Percentiles rank a stretch among this genome's conserved stretches.
Conservation (phyloP, 2,329 filamentous ascomycete genomes). For the Ophiostoma australiae region DNA sequence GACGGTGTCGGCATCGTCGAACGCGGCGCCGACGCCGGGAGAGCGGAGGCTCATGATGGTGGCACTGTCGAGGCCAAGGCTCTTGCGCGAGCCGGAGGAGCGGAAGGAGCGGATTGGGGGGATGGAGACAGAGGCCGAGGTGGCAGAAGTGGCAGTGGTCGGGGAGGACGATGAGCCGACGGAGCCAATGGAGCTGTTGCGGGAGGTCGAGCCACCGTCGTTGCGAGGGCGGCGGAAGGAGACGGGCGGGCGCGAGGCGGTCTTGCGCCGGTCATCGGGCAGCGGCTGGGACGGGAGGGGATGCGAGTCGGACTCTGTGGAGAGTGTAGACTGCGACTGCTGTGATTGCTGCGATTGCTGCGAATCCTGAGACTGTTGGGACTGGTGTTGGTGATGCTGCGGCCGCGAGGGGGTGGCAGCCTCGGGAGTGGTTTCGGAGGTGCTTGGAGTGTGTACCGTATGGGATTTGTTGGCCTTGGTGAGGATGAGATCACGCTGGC, state of each 20-base stretch:
- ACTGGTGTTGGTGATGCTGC: background rate
- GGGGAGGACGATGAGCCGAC: constrained; percentile 6
- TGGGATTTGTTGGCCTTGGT: constrained; percentile 23
- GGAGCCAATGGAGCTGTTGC: constrained; percentile 16
- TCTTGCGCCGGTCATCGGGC: constrained; percentile 46
- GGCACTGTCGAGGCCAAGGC: constrained; percentile 43
- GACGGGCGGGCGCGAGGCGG: constrained; percentile 44
- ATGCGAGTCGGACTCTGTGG: background rate
- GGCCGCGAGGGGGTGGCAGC: background rate
- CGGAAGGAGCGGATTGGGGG: constrained; percentile 54
- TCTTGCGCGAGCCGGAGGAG: constrained; percentile 54
- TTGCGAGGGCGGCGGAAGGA: constrained; percentile 45
- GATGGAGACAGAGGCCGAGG: constrained; percentile 35
- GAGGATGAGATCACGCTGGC: constrained; percentile 46
- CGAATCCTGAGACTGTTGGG: background rate
- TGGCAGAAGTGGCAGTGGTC: constrained; percentile 26
- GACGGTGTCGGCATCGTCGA: constrained; percentile 41
- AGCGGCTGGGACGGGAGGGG: constrained; percentile 28
- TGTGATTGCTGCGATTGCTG: background rate
- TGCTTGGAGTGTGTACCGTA: background rate
- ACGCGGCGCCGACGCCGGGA: constrained; percentile 33
- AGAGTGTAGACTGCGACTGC: background rate
- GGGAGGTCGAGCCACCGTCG: constrained; percentile 26
- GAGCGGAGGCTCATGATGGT: constrained; percentile 42
- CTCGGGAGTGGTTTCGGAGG: background rate